Conservation (phyloP, 1,284 basidiomycete genomes). For the Trichosporon asahii region DNA sequence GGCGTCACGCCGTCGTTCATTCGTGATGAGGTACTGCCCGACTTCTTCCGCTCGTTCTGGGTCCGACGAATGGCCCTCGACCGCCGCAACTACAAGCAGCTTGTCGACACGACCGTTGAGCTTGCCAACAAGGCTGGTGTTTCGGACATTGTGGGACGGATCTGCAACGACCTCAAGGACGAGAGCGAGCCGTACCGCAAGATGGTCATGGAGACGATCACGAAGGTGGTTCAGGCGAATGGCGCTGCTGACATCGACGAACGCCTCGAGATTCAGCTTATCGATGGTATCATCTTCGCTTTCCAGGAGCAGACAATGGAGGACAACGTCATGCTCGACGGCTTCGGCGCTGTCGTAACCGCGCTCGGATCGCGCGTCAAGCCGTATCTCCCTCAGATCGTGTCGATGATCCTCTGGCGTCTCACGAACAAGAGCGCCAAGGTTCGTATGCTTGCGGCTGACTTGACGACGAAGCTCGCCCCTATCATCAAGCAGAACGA, state of each 20-base stretch:
- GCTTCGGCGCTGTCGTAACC: slow-evolving; percentile 95
- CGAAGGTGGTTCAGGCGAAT: slow-evolving; percentile 86
- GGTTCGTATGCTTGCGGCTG: slow-evolving; percentile 97
- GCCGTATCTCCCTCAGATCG: slow-evolving; percentile 97
- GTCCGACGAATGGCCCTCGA: slow-evolving; percentile 96
- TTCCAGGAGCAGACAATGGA: slow-evolving; percentile 99
- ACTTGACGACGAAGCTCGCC: slow-evolving; percentile 88
- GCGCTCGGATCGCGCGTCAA: slow-evolving; percentile 97
- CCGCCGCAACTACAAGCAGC: slow-evolving; percentile 90
- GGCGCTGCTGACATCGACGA: slow-evolving; percentile 97
- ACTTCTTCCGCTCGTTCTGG: slow-evolving; percentile 99
- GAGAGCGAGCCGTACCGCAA: slow-evolving; percentile 96
- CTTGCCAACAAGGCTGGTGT: slow-evolving; percentile 95
- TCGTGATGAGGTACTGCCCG: slow-evolving; percentile 95
- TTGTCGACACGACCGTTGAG: slow-evolving; percentile 98
- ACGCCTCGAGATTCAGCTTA: slow-evolving; percentile 84
- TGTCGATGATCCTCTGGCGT: slow-evolving; percentile 99
- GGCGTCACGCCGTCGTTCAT: slow-evolving; percentile 92
- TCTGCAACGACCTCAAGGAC: slow-evolving; percentile 95
- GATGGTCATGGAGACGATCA: slow-evolving; percentile 99
- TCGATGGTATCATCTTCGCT: slow-evolving; percentile 98
- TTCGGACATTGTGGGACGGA: slow-evolving; percentile 87
- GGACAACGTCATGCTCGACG: slow-evolving; percentile 98
- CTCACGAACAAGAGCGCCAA: slow-evolving; percentile 99
- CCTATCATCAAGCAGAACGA: slow-evolving; percentile 98